Evolutionary conservation across 208 protist species (phyloP).

Genomic region (Acanthamoeba triangularis): DNA sequence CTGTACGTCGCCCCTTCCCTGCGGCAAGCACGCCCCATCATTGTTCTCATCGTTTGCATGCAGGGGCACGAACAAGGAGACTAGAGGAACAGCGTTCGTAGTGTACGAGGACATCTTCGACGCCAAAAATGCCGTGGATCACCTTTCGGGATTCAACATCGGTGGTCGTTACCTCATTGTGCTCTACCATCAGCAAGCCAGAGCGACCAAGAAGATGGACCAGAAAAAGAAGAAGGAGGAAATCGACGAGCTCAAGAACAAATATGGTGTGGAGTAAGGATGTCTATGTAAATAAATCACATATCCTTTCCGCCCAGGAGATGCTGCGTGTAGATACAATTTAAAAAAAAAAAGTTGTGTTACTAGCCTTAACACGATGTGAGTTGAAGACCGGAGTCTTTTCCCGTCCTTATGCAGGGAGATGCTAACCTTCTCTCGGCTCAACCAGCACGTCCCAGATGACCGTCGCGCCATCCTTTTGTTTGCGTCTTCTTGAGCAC

Average conservation of each 20-base stretch:
- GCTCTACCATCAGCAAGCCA: slow-evolving; percentile 67
- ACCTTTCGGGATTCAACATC: slow-evolving; percentile 95
- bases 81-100: slow-evolving; percentile 95
- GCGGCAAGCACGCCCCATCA: rapidly evolving
- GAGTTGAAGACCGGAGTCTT: slow-evolving; percentile 71
- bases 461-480: not conserved
- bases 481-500: not conserved
- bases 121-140: slow-evolving; percentile 94
- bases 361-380: slow-evolving; percentile 69
- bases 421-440: slow-evolving; percentile 72
- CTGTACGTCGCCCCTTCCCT: slow-evolving; percentile 81
- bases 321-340: not conserved
- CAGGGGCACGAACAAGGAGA: slow-evolving; percentile 91
- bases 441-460: slow-evolving; percentile 48
- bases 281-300: not conserved
- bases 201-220: slow-evolving; percentile 63
- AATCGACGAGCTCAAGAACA: slow-evolving; percentile 71
- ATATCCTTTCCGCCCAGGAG: not conserved
- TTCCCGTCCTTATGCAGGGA: slow-evolving; percentile 71
- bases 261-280: slow-evolving; percentile 44
- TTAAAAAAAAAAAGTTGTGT: slow-evolving; percentile 51
- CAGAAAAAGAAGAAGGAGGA: slow-evolving; percentile 74
- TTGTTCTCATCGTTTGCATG: too few relatives aligned
- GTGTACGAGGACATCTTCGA: slow-evolving; percentile 97
- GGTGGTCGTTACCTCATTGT: slow-evolving; percentile 80